phyloP scores from a whole-genome alignment of 129 eudicot genomes.

The Escallonia rubra region DNA sequence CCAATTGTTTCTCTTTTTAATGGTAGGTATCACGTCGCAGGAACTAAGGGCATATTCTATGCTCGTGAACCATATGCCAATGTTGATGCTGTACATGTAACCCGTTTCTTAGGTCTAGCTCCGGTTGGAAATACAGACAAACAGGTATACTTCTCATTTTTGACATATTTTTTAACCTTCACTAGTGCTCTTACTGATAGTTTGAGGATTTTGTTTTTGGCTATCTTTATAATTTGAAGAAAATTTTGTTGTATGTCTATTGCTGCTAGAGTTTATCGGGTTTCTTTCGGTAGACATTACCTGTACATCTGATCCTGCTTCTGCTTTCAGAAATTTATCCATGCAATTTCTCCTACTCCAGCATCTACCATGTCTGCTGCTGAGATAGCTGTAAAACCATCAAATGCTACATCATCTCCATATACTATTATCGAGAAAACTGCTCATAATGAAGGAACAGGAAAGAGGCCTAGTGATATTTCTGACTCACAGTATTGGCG shows the following conservation, averaged over 20 bases:
- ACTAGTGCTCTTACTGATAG: not conserved
- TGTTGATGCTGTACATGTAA: constrained; percentile 66
- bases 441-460: constrained; percentile 24
- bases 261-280: not conserved
- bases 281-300: not conserved
- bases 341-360: constrained; percentile 97
- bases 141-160: constrained; percentile 42
- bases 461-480: constrained; percentile 56
- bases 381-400: constrained; percentile 65
- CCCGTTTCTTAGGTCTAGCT: constrained; percentile 93
- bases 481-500: constrained; percentile 92
- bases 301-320: constrained; percentile 8
- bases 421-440: constrained; percentile 33
- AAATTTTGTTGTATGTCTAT: not conserved
- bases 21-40: constrained; percentile 87
- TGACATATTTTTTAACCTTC: not conserved
- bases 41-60: constrained; percentile 65
- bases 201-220: not conserved
- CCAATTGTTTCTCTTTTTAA: constrained; percentile 10
- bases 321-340: constrained; percentile 81
- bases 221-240: not conserved
- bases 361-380: constrained; percentile 82
- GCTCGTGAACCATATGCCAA: constrained; percentile 88
- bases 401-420: constrained; percentile 81
- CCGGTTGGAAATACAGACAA: constrained; percentile 87